phyloP scores from a whole-genome alignment of 1,284 basidiomycete species.

The Pisolithus thermaeus region DNA sequence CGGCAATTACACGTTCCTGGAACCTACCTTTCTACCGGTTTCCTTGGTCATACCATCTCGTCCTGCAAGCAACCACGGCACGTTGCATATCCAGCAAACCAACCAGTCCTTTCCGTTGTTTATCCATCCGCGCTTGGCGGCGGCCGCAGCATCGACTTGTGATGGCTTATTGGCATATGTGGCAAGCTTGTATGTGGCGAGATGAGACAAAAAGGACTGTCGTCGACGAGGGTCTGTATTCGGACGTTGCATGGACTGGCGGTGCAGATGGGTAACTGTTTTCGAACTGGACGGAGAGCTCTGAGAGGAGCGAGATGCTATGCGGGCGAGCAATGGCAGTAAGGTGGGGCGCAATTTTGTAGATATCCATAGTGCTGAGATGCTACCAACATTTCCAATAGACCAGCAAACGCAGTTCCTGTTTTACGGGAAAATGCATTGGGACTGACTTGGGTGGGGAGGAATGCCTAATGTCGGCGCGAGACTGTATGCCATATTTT shows the following conservation, averaged over 20 bases:
- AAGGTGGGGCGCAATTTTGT: conserved; percentile 54
- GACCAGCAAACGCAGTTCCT: background rate
- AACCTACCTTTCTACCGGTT: conserved; percentile 43
- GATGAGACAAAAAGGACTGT: conserved; percentile 59
- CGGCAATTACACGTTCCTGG: conserved; percentile 3
- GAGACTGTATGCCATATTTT: conserved; percentile 53
- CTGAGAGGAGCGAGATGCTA: conserved; percentile 45
- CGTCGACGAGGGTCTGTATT: conserved; percentile 64
- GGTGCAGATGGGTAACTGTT: conserved; percentile 31
- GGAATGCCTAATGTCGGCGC: conserved; percentile 29
- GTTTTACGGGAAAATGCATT: too few relatives aligned
- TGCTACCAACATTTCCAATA: conserved; percentile 1
- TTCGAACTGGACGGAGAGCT: conserved; percentile 39
- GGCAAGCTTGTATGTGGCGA: conserved; percentile 67
- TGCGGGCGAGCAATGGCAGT: conserved; percentile 40
- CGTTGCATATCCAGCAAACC: conserved; percentile 61
- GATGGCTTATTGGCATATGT: conserved; percentile 74
- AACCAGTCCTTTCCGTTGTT: conserved; percentile 73
- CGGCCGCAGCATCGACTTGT: conserved; percentile 68
- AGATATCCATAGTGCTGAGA: conserved; percentile 3
- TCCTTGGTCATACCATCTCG: conserved; percentile 64
- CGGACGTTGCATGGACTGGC: conserved; percentile 38
- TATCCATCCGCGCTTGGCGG: conserved; percentile 74
- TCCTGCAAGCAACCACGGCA: conserved; percentile 65
- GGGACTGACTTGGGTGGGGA: conserved; percentile 2